A percentile compares a stretch with the other conserved stretches of the same genome.
phyloP scores from a whole-genome alignment of 108 stramenopile species.

The Pelagomonas calceolata region DNA sequence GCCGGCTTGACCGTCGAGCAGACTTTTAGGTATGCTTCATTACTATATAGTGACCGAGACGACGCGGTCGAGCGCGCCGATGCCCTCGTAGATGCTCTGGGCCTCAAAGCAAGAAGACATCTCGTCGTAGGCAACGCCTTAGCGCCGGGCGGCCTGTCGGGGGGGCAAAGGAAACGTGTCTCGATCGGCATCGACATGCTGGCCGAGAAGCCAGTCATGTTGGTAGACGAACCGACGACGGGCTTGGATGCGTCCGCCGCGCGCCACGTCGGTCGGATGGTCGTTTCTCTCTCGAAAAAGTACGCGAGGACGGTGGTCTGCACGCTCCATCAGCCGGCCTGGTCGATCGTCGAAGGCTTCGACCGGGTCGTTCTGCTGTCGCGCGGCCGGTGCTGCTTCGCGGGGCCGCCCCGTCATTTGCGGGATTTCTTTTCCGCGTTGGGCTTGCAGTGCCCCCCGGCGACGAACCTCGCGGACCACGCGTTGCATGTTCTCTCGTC shows the following conservation, averaged over 20 bases:
- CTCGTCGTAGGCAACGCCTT: neutral
- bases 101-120: conserved; percentile 11
- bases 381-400: neutral
- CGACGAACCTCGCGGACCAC: neutral
- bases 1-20: conserved; percentile 2
- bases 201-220: conserved; percentile 4
- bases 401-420: neutral
- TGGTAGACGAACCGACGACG: conserved; percentile 34
- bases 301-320: conserved; percentile 11
- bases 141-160: conserved; percentile 12
- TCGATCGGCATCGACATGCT: conserved; percentile 23
- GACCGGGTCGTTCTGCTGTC: conserved; percentile 15
- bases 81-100: conserved; percentile 19
- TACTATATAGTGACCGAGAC: neutral
- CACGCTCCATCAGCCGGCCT: conserved; percentile 24
- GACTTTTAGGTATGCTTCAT: neutral
- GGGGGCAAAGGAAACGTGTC: conserved; percentile 25
- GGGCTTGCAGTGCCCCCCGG: neutral
- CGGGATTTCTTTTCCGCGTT: neutral
- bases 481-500: neutral
- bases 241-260: conserved; percentile 25
- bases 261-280: neutral
- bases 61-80: neutral
- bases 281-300: neutral
- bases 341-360: conserved; percentile 11